Evolutionary conservation across 345 rosid genomes (phyloP).

Genomic region (Luvunga scandens): DNA sequence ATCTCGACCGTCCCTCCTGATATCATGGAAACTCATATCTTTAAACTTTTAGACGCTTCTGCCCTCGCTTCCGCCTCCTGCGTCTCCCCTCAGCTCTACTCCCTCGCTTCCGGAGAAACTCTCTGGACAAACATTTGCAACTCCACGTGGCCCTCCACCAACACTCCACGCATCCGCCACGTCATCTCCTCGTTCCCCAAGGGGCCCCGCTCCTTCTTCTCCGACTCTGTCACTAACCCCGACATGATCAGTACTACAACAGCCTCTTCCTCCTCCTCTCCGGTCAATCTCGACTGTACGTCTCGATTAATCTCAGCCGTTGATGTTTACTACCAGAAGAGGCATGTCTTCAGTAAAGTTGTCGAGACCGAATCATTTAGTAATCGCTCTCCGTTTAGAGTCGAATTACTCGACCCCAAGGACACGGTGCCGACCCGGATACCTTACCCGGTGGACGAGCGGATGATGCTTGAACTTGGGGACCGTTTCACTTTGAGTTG

Average conservation of each 20-base stretch:
- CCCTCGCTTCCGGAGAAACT: too few species aligned
- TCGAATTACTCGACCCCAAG: conserved; percentile 61
- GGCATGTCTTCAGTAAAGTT: conserved; percentile 44
- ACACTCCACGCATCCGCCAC: conserved; percentile 26
- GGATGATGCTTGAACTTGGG: conserved; percentile 35
- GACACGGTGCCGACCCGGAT: conserved; percentile 51
- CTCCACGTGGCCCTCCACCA: conserved; percentile 77
- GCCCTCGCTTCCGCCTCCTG: too few species aligned
- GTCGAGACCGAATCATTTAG: conserved; percentile 52
- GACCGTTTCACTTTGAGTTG: conserved; percentile 58
- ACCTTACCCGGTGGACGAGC: conserved; percentile 33
- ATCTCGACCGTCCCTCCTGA: too few species aligned
- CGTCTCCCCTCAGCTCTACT: too few species aligned
- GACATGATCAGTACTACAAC: neutral
- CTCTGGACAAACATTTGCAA: too few species aligned
- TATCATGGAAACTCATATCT: too few species aligned
- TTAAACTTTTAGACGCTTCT: too few species aligned
- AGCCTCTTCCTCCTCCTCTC: neutral
- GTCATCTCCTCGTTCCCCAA: conserved; percentile 40
- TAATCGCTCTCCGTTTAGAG: conserved; percentile 62
- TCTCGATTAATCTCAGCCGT: conserved; percentile 61
- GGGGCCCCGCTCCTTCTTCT: conserved; percentile 71
- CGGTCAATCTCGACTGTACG: conserved; percentile 1
- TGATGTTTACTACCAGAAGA: conserved; percentile 45
- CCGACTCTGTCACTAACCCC: conserved; percentile 45